Conservation (phyloP, 129 eudicot species). For the Flaveria ramosissima region DNA sequence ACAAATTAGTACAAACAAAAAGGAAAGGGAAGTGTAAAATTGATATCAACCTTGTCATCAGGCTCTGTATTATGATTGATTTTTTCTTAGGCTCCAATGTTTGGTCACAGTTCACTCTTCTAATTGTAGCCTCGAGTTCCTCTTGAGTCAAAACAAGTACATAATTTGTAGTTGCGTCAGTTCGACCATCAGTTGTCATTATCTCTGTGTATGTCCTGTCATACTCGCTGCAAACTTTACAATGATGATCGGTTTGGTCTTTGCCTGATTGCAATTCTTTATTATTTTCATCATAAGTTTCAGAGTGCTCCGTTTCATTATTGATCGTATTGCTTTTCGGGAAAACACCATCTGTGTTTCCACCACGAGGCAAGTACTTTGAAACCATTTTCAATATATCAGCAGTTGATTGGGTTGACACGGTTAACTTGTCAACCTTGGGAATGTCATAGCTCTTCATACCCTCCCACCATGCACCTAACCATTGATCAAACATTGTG, state of each 20-base stretch:
- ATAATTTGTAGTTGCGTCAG: conserved; percentile 29
- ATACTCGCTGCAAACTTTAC: conserved; percentile 36
- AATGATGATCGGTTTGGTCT: conserved; percentile 31
- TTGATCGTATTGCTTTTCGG: conserved; percentile 12
- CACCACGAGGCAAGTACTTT: conserved; percentile 42
- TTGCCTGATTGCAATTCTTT: conserved; percentile 27
- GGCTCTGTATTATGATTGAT: conserved; percentile 64
- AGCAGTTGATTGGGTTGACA: conserved; percentile 42
- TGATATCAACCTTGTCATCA: conserved; percentile 61
- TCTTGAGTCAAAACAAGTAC: conserved; percentile 54
- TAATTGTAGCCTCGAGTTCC: conserved; percentile 71
- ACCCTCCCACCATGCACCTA: conserved; percentile 96
- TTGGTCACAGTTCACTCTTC: conserved; percentile 67
- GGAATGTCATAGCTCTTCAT: conserved; percentile 38
- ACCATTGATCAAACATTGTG: conserved; percentile 89
- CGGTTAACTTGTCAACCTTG: conserved; percentile 45
- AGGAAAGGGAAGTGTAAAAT: not conserved
- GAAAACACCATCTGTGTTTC: conserved; percentile 2
- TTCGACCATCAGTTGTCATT: conserved; percentile 29
- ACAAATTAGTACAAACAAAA: conserved; percentile 3
- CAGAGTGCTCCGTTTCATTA: conserved; percentile 18
- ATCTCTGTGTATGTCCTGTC: conserved; percentile 38
- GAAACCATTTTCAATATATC: conserved; percentile 52
- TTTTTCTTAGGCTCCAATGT: conserved; percentile 60
- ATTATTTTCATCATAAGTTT: conserved; percentile 24